Evolutionary conservation across 306 rosid species (phyloP), one percentile per base, ranked within the genome.

Genomic region (Casuarina equisetifolia): DNA sequence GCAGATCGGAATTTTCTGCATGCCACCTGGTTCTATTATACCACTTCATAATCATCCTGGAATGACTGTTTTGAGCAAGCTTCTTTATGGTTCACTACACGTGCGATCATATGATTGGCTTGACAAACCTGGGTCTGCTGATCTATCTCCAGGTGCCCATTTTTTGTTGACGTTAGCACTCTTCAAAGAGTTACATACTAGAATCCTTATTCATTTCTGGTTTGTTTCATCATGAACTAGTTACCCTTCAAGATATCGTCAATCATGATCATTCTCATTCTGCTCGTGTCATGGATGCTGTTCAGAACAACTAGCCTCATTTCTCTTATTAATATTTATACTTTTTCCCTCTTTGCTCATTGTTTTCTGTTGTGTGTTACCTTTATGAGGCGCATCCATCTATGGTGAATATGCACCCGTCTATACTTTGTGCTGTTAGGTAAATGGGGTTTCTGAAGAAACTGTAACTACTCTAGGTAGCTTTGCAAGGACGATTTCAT

Each of bases 41-140:
- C 97, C 97, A 70, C 89, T 90, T 72, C 97, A 92, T 66, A 90
- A 92, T 81, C 97, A 92, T 85, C 97, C 97, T 70, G 93, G 93
- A 77, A 92, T 92, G 97, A 92, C 97, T 50, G 96, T 92, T 73
- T 80, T 92, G 74, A 92, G 97, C 93, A 92, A 89, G 84, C 96
- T 92, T 85, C 82, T 92, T 53, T 92, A 87, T 71, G 97, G 97
- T 74, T 82, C 97, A 44, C 8, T 90, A 19, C 80, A 54, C 81
- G 97, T 87, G 55, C 87, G 80, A 74, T 86, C 97, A 50, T 92
- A 84, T 78, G 97, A 92, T 80, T 92, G 97, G 97, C 79, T 90
- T 82, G 96, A 87, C 71, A 77, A 84, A 44, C 90, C 92, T 10
- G 89, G 64, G 25, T 72, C 84, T 38, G 70, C 74, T 4, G 81